These are phyloP conservation scores for Thraustochytrium striatum DNA, from an alignment of 352 stramenopile genomes.

Conservation along the genomic window DNA sequence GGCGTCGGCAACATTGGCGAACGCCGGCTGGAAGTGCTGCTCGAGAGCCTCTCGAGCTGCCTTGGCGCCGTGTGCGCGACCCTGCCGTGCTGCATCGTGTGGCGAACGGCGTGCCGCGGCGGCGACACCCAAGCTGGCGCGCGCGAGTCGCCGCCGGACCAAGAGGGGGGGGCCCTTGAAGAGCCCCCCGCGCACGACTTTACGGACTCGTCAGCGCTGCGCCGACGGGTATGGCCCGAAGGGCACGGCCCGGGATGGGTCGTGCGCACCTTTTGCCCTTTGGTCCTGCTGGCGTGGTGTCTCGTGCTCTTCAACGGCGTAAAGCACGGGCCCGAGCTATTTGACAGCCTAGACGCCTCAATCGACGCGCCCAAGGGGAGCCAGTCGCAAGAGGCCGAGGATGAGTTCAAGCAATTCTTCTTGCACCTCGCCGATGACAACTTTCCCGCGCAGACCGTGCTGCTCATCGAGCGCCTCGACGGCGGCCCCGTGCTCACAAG, in stretches of 20 bases:
- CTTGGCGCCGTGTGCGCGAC: background rate
- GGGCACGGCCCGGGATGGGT: slow-evolving; percentile 33
- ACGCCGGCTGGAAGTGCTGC: slow-evolving; percentile 7
- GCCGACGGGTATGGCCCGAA: slow-evolving; percentile 6
- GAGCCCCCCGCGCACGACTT: background rate
- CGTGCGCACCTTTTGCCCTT: slow-evolving; percentile 18
- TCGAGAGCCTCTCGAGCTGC: background rate
- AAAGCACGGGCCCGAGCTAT: background rate
- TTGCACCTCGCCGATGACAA: slow-evolving; percentile 11
- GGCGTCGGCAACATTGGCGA: slow-evolving; percentile 36
- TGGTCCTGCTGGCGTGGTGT: slow-evolving; percentile 2
- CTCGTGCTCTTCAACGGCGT: slow-evolving; percentile 31
- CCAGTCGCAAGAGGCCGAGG: background rate
- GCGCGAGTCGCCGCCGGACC: background rate
- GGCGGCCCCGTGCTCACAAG: background rate
- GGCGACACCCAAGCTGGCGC: background rate
- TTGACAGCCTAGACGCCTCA: background rate
- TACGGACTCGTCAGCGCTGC: background rate
- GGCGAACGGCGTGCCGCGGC: background rate
- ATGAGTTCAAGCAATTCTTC: slow-evolving; percentile 14
- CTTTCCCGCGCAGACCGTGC: slow-evolving; percentile 19
- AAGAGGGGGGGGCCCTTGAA: background rate
- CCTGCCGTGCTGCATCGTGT: slow-evolving; percentile 43
- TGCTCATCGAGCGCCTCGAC: background rate
- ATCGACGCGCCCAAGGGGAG: slow-evolving; percentile 1